Evolutionary conservation across 345 rosid species (phyloP), one percentile per base, ranked within the genome.

Genomic region (Eutrema yunnanense): DNA sequence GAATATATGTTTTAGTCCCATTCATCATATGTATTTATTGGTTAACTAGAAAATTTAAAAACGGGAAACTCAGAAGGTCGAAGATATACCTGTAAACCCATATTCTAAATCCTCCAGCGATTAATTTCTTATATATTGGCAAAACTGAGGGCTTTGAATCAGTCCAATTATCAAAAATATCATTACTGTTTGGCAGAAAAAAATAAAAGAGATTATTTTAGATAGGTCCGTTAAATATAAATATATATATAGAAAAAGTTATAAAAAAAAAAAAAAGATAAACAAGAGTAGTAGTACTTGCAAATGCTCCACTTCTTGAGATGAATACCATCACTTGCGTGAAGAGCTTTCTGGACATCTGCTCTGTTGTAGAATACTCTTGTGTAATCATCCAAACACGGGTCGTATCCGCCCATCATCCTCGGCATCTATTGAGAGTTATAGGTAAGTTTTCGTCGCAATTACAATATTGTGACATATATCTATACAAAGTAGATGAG

Each of bases 221-320:
- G 41, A 2, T 6, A 6, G 36, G 3, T 4, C 9, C 10, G 11
- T n/a, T n/a, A n/a, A n/a, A n/a, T n/a, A n/a, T 19, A 36, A 6
- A 22, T 13, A 38, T 22, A 29, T 34, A 6, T n/a, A 40, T 8
- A 0, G 1, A 36, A 46, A 32, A 14, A 42, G 3, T n/a, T 46
- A 22, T 6, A 6, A 5, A 27, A 29, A 66, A 4, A 56, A 36
- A 37, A 4, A 22, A 29, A 5, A n/a, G 32, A 67, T 8, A 27
- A 56, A 50, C 22, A 40, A 59, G 32, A 8, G 10, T 27, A 76
- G 74, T 51, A 64, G 58, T 93, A 90, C 97, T 85, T 93, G 97
- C 98, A 93, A 52, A 87, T 90, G 81, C 75, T 87, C 98, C 98
- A 93, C 67, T 90, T 89, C 82, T 59, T 86, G 62, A 81, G 80